These are phyloP conservation scores for Aspergillus carbonarius DNA, from an alignment of 2,329 filamentous ascomycete species.

Conservation along the genomic window DNA sequence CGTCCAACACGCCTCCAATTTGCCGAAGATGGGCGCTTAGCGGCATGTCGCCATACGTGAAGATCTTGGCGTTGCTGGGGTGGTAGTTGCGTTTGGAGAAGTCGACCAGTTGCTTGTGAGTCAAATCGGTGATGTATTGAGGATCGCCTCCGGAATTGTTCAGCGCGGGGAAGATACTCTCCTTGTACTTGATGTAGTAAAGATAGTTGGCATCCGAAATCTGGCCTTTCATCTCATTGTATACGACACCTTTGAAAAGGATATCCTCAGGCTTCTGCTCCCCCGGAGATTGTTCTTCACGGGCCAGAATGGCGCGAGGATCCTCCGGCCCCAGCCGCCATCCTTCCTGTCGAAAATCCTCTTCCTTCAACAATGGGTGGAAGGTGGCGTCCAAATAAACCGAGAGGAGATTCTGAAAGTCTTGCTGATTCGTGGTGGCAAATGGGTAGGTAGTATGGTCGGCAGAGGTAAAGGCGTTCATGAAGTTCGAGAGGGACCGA, in stretches of 20 bases:
- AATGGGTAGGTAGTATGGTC: conserved; percentile 98
- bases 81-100: conserved; percentile 96
- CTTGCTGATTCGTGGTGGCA: conserved; percentile 90
- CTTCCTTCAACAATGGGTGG: conserved; percentile 81
- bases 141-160: conserved; percentile 97
- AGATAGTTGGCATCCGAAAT: conserved; percentile 97
- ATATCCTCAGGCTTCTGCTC: conserved; percentile 49
- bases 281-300: conserved; percentile 24
- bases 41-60: conserved; percentile 94
- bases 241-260: conserved; percentile 44
- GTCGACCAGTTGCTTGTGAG: conserved; percentile 80
- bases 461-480: conserved; percentile 97
- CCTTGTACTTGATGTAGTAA: conserved; percentile 93
- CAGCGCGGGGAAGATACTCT: conserved; percentile 89
- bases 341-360: conserved; percentile 93
- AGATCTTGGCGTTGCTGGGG: conserved; percentile 92
- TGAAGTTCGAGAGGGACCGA: conserved; percentile 96
- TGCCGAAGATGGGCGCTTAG: conserved; percentile 76
- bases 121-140: conserved; percentile 92
- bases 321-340: conserved; percentile 96
- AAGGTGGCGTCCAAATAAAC: conserved; percentile 96
- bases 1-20: conserved; percentile 69
- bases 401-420: conserved; percentile 93
- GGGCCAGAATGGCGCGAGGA: conserved; percentile 57
- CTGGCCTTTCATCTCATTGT: conserved; percentile 98